Evolutionary conservation across 176 grass and related monocot species (phyloP).

Genomic region (Zoysia japonica): DNA sequence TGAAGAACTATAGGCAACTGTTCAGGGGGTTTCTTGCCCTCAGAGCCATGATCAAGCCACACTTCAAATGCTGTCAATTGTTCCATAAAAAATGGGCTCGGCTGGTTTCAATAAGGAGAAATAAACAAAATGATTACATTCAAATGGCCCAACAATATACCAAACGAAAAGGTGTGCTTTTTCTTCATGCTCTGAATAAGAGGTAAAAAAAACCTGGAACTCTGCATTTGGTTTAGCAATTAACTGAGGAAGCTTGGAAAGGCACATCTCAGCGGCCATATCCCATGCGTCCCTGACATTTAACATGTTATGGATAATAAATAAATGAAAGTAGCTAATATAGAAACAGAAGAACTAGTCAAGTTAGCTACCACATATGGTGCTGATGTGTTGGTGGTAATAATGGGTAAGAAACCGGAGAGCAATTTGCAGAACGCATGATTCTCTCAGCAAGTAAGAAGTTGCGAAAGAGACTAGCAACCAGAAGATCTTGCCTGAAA

Average conservation of each 20-base stretch:
- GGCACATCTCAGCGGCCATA: constrained; percentile 98
- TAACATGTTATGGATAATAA: constrained; percentile 27
- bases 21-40: constrained; percentile 94
- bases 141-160: constrained; percentile 28
- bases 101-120: constrained; percentile 52
- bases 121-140: constrained; percentile 37
- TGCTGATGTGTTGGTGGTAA: constrained; percentile 94
- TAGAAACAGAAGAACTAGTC: constrained; percentile 21
- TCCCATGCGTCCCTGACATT: constrained; percentile 96
- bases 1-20: constrained; percentile 99
- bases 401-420: constrained; percentile 77
- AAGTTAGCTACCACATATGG: constrained; percentile 89
- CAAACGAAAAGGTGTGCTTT: constrained; percentile 16
- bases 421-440: constrained; percentile 95
- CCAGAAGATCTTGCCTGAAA: constrained; percentile 95
- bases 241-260: constrained; percentile 91
- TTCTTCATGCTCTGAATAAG: constrained; percentile 22
- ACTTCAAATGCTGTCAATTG: constrained; percentile 97
- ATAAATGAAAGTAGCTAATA: constrained; percentile 20
- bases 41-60: constrained; percentile 95
- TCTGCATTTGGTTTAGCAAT: constrained; percentile 71
- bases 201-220: constrained; percentile 81
- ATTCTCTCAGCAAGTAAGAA: constrained; percentile 98
- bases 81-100: constrained; percentile 97
- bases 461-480: constrained; percentile 98